phyloP scores from a whole-genome alignment of 805 yeast species.

The Candida pini region DNA sequence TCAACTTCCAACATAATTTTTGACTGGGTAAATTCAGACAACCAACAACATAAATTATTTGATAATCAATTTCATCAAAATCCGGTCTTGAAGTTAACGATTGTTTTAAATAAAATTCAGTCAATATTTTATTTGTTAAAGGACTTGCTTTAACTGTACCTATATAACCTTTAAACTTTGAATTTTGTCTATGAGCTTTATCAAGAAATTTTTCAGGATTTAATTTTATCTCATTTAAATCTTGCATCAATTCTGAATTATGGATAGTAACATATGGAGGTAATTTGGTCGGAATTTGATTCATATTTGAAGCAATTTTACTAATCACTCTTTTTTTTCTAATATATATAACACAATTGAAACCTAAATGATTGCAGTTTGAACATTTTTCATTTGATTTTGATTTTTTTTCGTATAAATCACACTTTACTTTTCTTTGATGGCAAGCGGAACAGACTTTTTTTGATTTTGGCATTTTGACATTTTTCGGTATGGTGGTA shows the following conservation, averaged over 20 bases:
- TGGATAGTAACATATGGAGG: conserved; percentile 14
- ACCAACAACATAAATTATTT: conserved; percentile 58
- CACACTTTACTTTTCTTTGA: conserved; percentile 66
- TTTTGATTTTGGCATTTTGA: conserved; percentile 50
- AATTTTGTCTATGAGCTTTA: conserved; percentile 3
- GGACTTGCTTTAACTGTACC: conserved; percentile 14
- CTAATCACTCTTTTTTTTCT: conserved; percentile 38
- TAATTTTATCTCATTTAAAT: conserved; percentile 9
- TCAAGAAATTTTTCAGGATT: conserved; percentile 8
- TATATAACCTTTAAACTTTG: conserved; percentile 20
- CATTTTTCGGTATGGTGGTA: conserved; percentile 22
- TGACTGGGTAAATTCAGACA: conserved; percentile 62
- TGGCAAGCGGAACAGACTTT: conserved; percentile 69
- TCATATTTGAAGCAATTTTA: conserved; percentile 9
- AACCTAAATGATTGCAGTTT: conserved; percentile 61
- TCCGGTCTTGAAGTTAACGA: conserved; percentile 10
- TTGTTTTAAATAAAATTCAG: conserved; percentile 6
- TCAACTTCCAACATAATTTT: conserved; percentile 54
- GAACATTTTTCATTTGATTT: conserved; percentile 42
- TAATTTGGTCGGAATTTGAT: conserved; percentile 9
- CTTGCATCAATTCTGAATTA: conserved; percentile 1
- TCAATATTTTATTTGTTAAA: conserved; percentile 6
- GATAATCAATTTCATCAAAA: conserved; percentile 44
- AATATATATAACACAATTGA: conserved; percentile 63
- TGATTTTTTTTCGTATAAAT: conserved; percentile 39